A percentile compares a stretch with the other conserved stretches of the same genome.
phyloP scores from a whole-genome alignment of 1,284 basidiomycete species.

The Cryptococcus sp. region DNA sequence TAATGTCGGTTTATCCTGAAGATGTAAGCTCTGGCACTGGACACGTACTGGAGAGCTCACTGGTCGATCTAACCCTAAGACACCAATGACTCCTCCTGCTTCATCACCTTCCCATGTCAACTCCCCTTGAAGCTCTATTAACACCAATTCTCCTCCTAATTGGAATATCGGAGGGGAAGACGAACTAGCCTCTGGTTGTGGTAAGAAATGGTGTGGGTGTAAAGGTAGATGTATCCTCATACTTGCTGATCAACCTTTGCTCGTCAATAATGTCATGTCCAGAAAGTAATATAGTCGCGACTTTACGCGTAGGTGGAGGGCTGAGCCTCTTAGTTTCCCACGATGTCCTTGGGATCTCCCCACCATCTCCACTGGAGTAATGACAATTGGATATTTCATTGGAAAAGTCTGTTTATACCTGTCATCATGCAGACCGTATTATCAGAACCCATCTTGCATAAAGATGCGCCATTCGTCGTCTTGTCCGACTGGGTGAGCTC shows the following conservation, averaged over 20 bases:
- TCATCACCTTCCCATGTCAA: constrained; percentile 53
- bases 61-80: constrained; percentile 43
- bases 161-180: constrained; percentile 31
- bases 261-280: neutral
- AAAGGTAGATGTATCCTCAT: constrained; percentile 47
- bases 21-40: neutral
- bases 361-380: neutral
- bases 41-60: constrained; percentile 18
- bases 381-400: neutral
- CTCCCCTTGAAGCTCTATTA: constrained; percentile 49
- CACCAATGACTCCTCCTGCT: constrained; percentile 37
- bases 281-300: neutral
- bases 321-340: neutral
- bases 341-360: neutral
- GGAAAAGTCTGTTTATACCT: neutral
- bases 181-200: constrained; percentile 10
- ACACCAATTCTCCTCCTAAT: constrained; percentile 40
- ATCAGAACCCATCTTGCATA: constrained; percentile 71
- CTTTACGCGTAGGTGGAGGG: neutral
- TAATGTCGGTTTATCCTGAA: constrained; percentile 69
- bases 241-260: neutral
- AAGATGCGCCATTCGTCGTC: constrained; percentile 75
- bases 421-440: constrained; percentile 45
- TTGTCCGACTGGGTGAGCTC: constrained; percentile 78
- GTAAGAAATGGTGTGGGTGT: constrained; percentile 31